Conservation (phyloP, 306 rosid species). For the Rosa persica region DNA sequence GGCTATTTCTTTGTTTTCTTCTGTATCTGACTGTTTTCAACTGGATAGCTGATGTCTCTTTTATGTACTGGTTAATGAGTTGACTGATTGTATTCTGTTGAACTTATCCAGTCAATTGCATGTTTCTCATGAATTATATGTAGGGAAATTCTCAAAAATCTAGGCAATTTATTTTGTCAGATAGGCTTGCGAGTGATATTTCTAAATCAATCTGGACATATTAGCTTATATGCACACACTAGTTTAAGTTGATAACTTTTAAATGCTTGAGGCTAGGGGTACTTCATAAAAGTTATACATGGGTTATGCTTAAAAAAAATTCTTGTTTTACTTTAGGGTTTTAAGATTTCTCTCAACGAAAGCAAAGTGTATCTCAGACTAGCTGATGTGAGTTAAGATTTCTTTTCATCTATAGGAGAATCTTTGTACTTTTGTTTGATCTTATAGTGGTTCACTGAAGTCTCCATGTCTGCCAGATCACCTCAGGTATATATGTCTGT, state of each 20-base stretch:
- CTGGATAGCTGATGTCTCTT: background rate
- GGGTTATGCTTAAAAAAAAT: background rate
- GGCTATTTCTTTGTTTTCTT: background rate
- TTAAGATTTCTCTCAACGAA: background rate
- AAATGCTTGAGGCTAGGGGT: background rate
- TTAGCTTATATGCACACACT: background rate
- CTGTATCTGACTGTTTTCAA: background rate
- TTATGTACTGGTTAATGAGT: background rate
- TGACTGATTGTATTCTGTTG: background rate
- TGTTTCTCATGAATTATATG: background rate
- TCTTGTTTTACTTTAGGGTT: background rate
- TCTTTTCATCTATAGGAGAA: background rate
- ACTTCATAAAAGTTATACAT: background rate
- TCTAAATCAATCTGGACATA: background rate
- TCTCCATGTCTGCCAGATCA: constrained; percentile 12
- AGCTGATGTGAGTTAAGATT: background rate
- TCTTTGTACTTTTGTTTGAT: background rate
- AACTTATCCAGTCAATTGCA: background rate
- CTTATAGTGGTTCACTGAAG: background rate
- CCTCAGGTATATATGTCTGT: constrained; percentile 65
- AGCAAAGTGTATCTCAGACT: background rate
- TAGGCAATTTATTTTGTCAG: background rate
- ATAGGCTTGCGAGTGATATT: background rate
- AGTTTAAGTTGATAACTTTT: background rate
- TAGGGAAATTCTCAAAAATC: background rate